phyloP scores from a whole-genome alignment of 2,329 filamentous ascomycete genomes.

The Pyricularia pennisetigena region DNA sequence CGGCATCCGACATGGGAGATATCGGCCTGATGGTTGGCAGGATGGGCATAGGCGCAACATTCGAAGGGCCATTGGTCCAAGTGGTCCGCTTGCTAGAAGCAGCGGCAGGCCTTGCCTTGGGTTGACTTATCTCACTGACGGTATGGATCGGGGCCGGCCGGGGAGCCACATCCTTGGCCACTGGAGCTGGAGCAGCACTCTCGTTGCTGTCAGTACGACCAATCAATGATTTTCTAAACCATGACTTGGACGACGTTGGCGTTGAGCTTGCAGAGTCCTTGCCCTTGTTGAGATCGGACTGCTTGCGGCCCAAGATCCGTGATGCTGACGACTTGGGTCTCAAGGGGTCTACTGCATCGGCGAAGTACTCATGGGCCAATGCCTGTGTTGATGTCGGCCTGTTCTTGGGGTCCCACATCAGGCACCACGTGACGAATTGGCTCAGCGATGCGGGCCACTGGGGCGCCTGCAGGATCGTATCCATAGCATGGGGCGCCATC shows the following conservation, averaged over 20 bases:
- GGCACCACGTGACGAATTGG: conserved; percentile 94
- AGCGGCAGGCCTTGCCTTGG: conserved; percentile 36
- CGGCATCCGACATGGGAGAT: conserved; percentile 89
- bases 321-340: conserved; percentile 86
- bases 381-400: conserved; percentile 89
- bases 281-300: conserved; percentile 67
- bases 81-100: conserved; percentile 74
- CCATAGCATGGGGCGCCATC: conserved; percentile 97
- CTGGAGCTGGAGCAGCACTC: conserved; percentile 36
- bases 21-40: conserved; percentile 89
- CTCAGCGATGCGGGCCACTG: conserved; percentile 86
- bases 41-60: conserved; percentile 87
- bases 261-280: conserved; percentile 51
- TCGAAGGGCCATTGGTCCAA: conserved; percentile 77
- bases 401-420: conserved; percentile 96
- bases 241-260: conserved; percentile 73
- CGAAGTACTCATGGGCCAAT: conserved; percentile 90
- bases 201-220: conserved; percentile 59
- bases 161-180: conserved; percentile 36
- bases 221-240: conserved; percentile 94
- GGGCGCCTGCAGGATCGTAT: conserved; percentile 80
- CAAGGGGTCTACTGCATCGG: conserved; percentile 83
- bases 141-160: conserved; percentile 33
- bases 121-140: conserved; percentile 28
- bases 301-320: conserved; percentile 77